phyloP scores from a whole-genome alignment of 495 filamentous ascomycete species.

The Hyaloscypha bicolor region DNA sequence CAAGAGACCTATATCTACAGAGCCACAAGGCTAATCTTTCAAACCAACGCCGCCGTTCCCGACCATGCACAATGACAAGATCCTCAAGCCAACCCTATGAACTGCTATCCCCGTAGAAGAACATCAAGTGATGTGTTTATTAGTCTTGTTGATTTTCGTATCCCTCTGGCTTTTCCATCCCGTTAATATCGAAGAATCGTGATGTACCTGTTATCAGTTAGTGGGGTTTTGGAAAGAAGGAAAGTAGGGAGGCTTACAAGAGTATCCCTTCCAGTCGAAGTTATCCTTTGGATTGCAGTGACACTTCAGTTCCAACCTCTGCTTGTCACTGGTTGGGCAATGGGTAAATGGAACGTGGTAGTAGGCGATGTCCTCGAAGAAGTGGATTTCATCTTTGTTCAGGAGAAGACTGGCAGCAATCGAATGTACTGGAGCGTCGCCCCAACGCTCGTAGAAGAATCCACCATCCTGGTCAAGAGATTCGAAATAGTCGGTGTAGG shows the following conservation, averaged over 20 bases:
- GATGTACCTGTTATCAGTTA: constrained; percentile 62
- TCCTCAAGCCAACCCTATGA: not conserved
- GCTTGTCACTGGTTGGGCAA: constrained; percentile 86
- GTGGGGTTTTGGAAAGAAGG: not conserved
- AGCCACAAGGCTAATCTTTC: not conserved
- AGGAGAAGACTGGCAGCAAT: constrained; percentile 87
- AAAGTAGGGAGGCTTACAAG: constrained; percentile 63
- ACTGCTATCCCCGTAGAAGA: constrained; percentile 10
- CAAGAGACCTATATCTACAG: constrained; percentile 24
- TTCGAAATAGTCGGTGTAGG: constrained; percentile 81
- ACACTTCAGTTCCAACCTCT: constrained; percentile 79
- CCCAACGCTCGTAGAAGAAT: constrained; percentile 95
- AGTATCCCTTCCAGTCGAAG: constrained; percentile 98
- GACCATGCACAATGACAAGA: constrained; percentile 20
- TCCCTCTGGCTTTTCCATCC: constrained; percentile 77
- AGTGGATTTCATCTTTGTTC: constrained; percentile 91
- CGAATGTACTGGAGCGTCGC: constrained; percentile 90
- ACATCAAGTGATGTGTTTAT: constrained; percentile 8
- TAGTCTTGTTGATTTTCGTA: constrained; percentile 72
- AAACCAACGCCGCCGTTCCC: constrained; percentile 26
- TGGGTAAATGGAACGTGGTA: constrained; percentile 99
- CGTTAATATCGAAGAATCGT: constrained; percentile 80
- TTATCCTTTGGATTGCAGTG: constrained; percentile 94
- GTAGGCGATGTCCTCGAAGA: constrained; percentile 98
- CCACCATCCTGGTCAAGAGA: constrained; percentile 79